A percentile compares a stretch with the other conserved stretches of the same genome.
These are phyloP conservation scores for Rhinocladiella similis DNA, from an alignment of 2,329 filamentous ascomycete genomes.

Conservation along the genomic window DNA sequence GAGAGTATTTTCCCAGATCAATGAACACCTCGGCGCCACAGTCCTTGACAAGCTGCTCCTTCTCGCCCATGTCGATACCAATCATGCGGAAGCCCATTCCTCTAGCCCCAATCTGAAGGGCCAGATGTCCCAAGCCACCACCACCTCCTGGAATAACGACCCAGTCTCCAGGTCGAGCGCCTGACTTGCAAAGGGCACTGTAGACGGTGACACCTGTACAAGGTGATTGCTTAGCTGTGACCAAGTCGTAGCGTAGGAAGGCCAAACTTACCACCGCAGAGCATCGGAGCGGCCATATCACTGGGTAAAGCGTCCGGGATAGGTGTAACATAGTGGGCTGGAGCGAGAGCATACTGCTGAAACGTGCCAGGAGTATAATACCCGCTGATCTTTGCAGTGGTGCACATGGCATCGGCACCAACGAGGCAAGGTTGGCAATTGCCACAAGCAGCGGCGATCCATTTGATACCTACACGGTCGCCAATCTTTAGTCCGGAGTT, in stretches of 20 bases:
- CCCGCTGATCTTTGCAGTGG: constrained; percentile 60
- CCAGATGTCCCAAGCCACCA: constrained; percentile 65
- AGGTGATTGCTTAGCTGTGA: background rate
- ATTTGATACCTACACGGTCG: constrained; percentile 70
- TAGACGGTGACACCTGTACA: constrained; percentile 43
- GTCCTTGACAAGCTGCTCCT: constrained; percentile 57
- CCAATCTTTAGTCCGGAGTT: constrained; percentile 60
- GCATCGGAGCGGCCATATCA: constrained; percentile 64
- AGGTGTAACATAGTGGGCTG: constrained; percentile 68
- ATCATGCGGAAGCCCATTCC: constrained; percentile 66
- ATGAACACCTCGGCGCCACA: constrained; percentile 69
- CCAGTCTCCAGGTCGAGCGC: constrained; percentile 60
- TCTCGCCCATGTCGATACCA: constrained; percentile 64
- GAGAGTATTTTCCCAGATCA: constrained; percentile 55
- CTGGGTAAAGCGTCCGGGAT: constrained; percentile 63
- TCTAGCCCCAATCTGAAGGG: constrained; percentile 59
- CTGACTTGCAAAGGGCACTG: constrained; percentile 61
- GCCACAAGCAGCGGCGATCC: constrained; percentile 60
- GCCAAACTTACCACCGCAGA: constrained; percentile 66
- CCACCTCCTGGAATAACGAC: constrained; percentile 62
- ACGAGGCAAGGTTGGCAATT: constrained; percentile 55
- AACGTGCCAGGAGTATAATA: constrained; percentile 73
- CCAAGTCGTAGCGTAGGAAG: background rate
- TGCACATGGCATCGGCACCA: constrained; percentile 57
- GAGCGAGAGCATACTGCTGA: constrained; percentile 66